Conservation (phyloP, 169 alveolate species). For the Plasmodium relictum region DNA sequence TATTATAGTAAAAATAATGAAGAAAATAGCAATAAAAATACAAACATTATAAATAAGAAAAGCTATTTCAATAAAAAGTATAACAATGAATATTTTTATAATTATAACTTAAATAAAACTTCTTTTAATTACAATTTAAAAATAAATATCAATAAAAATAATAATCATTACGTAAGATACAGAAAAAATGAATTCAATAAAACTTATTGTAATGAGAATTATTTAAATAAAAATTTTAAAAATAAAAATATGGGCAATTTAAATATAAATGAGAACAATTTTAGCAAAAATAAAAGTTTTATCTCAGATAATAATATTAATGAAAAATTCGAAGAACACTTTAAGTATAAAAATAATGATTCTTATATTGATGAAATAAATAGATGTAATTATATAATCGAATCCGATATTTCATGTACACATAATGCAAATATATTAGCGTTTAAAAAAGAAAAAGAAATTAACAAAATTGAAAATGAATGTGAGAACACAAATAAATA, state of each 20-base stretch:
- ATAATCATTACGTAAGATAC: neutral
- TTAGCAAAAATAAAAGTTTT: neutral
- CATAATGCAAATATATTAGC: neutral
- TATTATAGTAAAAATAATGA: neutral
- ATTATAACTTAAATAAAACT: slow-evolving; percentile 8
- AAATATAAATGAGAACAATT: slow-evolving; percentile 8
- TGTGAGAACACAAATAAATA: neutral
- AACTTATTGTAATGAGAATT: neutral
- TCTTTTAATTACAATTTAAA: slow-evolving; percentile 24
- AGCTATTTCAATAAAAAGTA: neutral
- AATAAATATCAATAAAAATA: neutral
- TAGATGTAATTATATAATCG: neutral
- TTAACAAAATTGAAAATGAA: neutral
- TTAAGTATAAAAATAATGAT: slow-evolving; percentile 5
- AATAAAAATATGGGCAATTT: neutral
- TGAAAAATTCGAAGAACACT: slow-evolving; percentile 53
- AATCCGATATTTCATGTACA: neutral
- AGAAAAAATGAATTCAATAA: neutral
- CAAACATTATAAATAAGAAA: neutral
- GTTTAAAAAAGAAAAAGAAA: neutral
- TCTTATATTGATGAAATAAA: neutral
- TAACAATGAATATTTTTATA: neutral
- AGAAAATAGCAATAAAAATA: neutral
- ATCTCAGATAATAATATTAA: neutral
- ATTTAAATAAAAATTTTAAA: neutral